Evolutionary conservation across 2,329 filamentous ascomycete species (phyloP).

Genomic region (Neocatenulostroma microsporum): DNA sequence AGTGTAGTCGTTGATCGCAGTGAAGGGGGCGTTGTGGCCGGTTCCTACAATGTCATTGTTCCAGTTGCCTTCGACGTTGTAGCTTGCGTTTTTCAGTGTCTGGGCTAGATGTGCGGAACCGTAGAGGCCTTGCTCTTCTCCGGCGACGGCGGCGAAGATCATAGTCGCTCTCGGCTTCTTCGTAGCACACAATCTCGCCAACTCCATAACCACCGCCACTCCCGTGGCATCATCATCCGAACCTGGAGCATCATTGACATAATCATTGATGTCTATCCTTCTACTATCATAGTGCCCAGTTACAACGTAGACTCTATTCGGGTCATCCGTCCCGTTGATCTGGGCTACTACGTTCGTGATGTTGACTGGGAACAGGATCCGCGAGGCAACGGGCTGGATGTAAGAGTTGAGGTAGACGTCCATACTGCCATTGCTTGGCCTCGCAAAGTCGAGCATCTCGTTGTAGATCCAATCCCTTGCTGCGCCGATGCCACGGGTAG

Average conservation of each 20-base stretch:
- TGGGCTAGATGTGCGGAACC: slow-evolving; percentile 47
- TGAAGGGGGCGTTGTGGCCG: slow-evolving; percentile 33
- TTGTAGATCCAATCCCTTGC: slow-evolving; percentile 50
- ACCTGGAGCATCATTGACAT: slow-evolving; percentile 46
- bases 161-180: slow-evolving; percentile 43
- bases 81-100: slow-evolving; percentile 44
- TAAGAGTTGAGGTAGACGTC: slow-evolving; percentile 46
- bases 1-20: slow-evolving; percentile 33
- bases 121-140: slow-evolving; percentile 51
- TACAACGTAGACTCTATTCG: slow-evolving; percentile 46
- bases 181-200: slow-evolving; percentile 46
- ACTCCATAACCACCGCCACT: slow-evolving; percentile 49
- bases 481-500: slow-evolving; percentile 48
- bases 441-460: slow-evolving; percentile 44
- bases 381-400: slow-evolving; percentile 40
- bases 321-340: slow-evolving; percentile 43
- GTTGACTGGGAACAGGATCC: slow-evolving; percentile 45
- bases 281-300: slow-evolving; percentile 52
- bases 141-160: slow-evolving; percentile 50
- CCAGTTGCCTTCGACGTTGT: slow-evolving; percentile 51
- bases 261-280: slow-evolving; percentile 45
- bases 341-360: slow-evolving; percentile 50
- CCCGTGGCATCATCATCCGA: slow-evolving; percentile 53
- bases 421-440: slow-evolving; percentile 44
- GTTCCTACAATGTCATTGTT: slow-evolving; percentile 53